These are phyloP conservation scores for Pestalotiopsis sp. DNA, from an alignment of 2,329 filamentous ascomycete species.

Conservation along the genomic window DNA sequence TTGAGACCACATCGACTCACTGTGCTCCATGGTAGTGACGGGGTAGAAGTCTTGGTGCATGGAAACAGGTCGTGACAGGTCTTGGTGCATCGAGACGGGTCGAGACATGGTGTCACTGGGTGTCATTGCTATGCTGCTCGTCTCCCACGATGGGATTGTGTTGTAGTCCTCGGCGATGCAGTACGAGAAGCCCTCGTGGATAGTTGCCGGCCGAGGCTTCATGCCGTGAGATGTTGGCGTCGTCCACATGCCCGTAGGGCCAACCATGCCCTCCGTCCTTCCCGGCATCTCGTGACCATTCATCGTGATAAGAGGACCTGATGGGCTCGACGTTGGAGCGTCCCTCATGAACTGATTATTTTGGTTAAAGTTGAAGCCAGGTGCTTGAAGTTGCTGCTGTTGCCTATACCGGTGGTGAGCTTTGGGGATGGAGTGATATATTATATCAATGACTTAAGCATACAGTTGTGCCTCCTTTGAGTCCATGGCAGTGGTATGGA, in stretches of 20 bases:
- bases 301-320: conserved; percentile 49
- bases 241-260: conserved; percentile 54
- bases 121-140: conserved; percentile 50
- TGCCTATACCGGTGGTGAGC: conserved; percentile 43
- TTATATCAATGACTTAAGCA: conserved; percentile 30
- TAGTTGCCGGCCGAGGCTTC: conserved; percentile 59
- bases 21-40: conserved; percentile 48
- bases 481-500: conserved; percentile 47
- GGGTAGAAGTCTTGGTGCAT: conserved; percentile 61
- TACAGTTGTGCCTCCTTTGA: conserved; percentile 56
- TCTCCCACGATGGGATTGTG: conserved; percentile 59
- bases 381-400: conserved; percentile 50
- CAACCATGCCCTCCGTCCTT: conserved; percentile 49
- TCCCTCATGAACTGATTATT: conserved; percentile 52
- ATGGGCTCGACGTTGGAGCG: conserved; percentile 41
- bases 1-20: conserved; percentile 39
- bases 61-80: conserved; percentile 54
- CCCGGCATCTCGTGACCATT: conserved; percentile 51
- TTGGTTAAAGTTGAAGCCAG: conserved; percentile 51
- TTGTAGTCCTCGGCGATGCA: conserved; percentile 57
- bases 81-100: conserved; percentile 60
- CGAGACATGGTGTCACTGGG: conserved; percentile 55
- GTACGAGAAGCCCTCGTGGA: conserved; percentile 64
- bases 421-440: conserved; percentile 14
- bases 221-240: conserved; percentile 54